Evolutionary conservation across 192 early-diverging fungal genomes (phyloP).

Genomic region (Linnemannia zychae): DNA sequence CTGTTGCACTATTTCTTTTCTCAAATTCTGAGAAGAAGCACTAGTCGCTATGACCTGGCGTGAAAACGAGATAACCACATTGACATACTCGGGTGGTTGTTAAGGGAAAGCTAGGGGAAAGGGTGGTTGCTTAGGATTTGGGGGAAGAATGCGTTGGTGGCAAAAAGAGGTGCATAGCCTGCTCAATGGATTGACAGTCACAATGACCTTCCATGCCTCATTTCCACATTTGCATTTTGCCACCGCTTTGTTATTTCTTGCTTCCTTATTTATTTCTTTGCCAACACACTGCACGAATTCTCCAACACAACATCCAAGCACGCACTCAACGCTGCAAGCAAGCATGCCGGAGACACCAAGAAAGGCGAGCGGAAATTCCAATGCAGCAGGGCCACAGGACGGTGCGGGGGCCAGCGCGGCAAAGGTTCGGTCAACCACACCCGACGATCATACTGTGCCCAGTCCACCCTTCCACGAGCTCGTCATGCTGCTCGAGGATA

Average conservation of each 20-base stretch:
- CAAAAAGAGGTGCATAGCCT: neutral
- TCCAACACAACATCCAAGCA: neutral
- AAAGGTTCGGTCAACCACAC: neutral
- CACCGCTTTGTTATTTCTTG: neutral
- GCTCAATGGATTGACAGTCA: neutral
- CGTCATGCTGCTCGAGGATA: conserved; percentile 50
- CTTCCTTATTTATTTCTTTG: neutral
- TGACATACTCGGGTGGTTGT: neutral
- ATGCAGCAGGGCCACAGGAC: neutral
- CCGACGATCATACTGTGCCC: conserved; percentile 30
- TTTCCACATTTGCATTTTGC: no score
- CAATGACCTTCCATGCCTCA: neutral
- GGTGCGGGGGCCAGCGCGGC: neutral
- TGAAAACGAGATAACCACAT: no score
- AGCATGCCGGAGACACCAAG: neutral
- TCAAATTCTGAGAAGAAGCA: no score
- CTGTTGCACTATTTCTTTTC: neutral
- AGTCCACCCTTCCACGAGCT: conserved; percentile 49
- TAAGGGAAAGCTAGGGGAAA: neutral
- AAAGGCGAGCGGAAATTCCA: neutral
- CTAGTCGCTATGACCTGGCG: no score
- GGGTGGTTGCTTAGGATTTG: neutral
- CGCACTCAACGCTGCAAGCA: neutral
- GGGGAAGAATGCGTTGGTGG: neutral
- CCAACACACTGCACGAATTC: neutral